Evolutionary conservation across 306 rosid genomes (phyloP).

Genomic region (Carpinus fangiana): DNA sequence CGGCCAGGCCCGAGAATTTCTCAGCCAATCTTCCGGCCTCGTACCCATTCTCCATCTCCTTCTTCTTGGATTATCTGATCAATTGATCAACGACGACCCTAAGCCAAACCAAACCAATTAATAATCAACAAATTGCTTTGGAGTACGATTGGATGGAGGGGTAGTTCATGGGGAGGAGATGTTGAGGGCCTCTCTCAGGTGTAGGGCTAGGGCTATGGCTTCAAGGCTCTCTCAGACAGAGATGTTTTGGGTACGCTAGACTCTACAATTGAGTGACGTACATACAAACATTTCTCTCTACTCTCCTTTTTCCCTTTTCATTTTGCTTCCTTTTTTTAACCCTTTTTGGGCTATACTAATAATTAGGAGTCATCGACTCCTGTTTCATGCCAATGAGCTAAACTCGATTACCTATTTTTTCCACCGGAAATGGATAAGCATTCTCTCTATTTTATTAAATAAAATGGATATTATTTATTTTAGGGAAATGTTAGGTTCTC

Average conservation of each 20-base stretch:
- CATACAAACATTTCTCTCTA: no score
- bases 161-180: not conserved
- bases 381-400: no score
- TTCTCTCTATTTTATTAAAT: no score
- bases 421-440: no score
- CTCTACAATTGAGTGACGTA: no score
- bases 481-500: no score
- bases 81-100: not conserved
- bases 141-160: not conserved
- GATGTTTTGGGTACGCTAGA: not conserved
- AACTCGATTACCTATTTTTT: no score
- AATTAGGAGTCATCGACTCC: no score
- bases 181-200: not conserved
- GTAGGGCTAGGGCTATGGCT: not conserved
- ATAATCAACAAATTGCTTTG: not conserved
- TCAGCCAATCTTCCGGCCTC: constrained; percentile 58
- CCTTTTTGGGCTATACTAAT: no score
- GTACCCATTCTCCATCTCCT: constrained; percentile 83
- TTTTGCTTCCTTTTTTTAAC: no score
- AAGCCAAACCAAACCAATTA: constrained; percentile 27
- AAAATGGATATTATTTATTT: no score
- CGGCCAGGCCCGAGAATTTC: constrained; percentile 65
- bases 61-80: constrained; percentile 26
- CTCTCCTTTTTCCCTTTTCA: no score
- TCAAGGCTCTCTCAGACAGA: not conserved